Base-by-base conservation (phyloP, 352 stramenopile genomes). In the Phytophthora brassicae region DNA sequence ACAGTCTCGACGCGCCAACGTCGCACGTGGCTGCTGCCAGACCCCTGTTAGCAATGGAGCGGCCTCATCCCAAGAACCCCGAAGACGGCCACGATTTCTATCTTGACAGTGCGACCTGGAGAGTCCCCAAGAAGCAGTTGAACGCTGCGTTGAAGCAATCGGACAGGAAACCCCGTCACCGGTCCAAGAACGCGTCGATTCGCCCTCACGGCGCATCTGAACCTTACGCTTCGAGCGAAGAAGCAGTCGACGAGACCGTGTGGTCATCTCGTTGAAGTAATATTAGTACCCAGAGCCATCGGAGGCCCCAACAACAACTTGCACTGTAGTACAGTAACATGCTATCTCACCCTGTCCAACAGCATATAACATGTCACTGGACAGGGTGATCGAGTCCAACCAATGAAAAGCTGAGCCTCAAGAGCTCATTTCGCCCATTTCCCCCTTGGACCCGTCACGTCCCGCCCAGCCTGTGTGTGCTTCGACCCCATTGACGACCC, bases 111-210 rank as follows among this genome's bases (percentile, higher is more conserved):
- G 66, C 64, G 17, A 56, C 66, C 17, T 64, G 64, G 36, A 53
- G 46, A 1, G 48, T 84, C 43, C 70, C 69, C 2, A 69, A 67
- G 51, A 77, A 81, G 52, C 75, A 82, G 61, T 62, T 76, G 42
- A 64, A 68, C 57, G 66, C 68, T 19, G 56, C 74, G 28, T 67
- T 74, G 31, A 81, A 81, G 65, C 59, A 81, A 28, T 73, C 66
- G 23, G 74, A 84, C 49, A 69, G 72, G 33, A 84, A 84, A 45
- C 64, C 59, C 28, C 74, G 71, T 16, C 64, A 72, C 33, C 68
- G 70, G 12, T 64, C 62, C 43, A 74, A 70, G 59, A 70, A 66
- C 42, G 31, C 51, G n/a, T 59, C 64, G 8, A 57, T 22, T 19
- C 58, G 22, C 47, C 31, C 50, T 16, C 39, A 9, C 51, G 67